Conservation (phyloP, 441 rosid genomes). For the Macaranga tanarius region DNA sequence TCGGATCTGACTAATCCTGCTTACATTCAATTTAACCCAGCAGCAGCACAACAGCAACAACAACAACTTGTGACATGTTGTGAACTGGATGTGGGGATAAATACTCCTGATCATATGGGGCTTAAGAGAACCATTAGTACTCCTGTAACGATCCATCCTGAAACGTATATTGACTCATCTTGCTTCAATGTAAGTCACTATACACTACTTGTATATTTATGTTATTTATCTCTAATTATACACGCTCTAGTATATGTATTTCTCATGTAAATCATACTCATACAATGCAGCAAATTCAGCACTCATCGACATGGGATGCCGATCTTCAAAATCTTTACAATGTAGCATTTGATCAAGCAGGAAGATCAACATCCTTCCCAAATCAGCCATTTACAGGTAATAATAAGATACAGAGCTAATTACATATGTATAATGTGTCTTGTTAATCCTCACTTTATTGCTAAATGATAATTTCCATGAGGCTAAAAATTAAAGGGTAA, state of each 20-base stretch:
- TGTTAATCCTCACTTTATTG: constrained; percentile 21
- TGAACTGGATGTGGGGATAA: constrained; percentile 47
- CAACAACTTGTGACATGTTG: constrained; percentile 44
- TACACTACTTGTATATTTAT: background rate
- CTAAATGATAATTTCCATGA: constrained; percentile 23
- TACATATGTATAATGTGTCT: constrained; percentile 19
- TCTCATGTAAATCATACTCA: constrained; percentile 1
- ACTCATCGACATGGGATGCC: constrained; percentile 60
- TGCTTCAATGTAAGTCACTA: constrained; percentile 47
- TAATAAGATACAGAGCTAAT: too few relatives aligned
- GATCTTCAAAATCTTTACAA: constrained; percentile 64
- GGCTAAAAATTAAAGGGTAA: constrained; percentile 28
- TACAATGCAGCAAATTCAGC: constrained; percentile 49
- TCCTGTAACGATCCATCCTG: constrained; percentile 43
- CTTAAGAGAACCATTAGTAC: constrained; percentile 44
- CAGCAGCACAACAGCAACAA: constrained; percentile 42
- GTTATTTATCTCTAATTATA: background rate
- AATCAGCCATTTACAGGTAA: constrained; percentile 52
- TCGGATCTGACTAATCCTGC: constrained; percentile 54
- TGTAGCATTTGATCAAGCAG: constrained; percentile 52
- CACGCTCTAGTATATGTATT: background rate
- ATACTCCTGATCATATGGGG: constrained; percentile 39
- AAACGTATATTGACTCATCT: constrained; percentile 43
- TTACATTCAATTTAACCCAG: constrained; percentile 49
- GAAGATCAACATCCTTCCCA: constrained; percentile 41